Base-by-base conservation (phyloP, 192 early-diverging fungal species). In the Coemansia sp. region DNA sequence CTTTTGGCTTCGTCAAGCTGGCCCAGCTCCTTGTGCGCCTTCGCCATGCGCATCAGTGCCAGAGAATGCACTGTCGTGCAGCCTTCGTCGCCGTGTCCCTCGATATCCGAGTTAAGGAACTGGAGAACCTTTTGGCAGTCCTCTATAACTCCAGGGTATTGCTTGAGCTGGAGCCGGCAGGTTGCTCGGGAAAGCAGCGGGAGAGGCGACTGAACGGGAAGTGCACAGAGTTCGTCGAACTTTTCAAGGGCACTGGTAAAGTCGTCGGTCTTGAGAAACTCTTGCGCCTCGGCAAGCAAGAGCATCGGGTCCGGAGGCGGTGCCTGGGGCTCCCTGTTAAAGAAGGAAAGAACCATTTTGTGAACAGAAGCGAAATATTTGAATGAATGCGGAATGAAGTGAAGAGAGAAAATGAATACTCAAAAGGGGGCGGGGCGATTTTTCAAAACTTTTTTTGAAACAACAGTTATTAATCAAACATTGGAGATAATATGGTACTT, bases 31-130 rank as follows among this genome's bases (percentile, higher is more conserved):
- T 80, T 80, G 61, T 75, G 42, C 23, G 78, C 78, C 58, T 80
- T 80, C 53, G 78, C 78, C 78, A 80, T 71, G 18, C 78, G 71
- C 64, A 80, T 38, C n/a, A 80, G 65, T 19, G 78, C 78, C 51
- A 80, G 53, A 23, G 78, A 80, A 37, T 80, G 78, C 39, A 80
- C 71, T 0, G 78, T 80, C 1, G 78, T 74, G 58, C 78, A 80
- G 3, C 67, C 59, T 47, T 80, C 78, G 14, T 61, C 72, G n/a
- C 43, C 61, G 30, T 80, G 71, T 0, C 66, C 78, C 13, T 48
- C 43, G 15, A 80, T 52, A 15, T 80, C 78, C 8, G 72, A 43
- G 54, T 80, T 80, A 23, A 80, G 72, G 37, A 80, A 80, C 41
- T 64, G 60, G 23, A 80, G 61, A 41, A 80, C 78, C 46, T 75